Conservation (phyloP, 1,139 yeast species). For the Saccharomyces uvarum region DNA sequence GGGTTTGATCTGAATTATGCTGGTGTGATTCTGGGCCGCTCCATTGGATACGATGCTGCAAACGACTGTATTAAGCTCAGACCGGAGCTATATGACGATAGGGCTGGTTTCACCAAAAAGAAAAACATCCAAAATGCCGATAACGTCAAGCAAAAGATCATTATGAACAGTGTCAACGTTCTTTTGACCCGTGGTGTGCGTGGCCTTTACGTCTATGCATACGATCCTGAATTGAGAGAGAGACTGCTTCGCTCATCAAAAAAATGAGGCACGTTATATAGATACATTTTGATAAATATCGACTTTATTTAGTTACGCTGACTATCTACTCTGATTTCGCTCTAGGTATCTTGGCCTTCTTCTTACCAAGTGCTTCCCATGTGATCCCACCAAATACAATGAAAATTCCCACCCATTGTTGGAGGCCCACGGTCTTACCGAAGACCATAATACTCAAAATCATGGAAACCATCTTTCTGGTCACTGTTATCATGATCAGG, state of each 20-base stretch:
- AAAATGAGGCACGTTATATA: background rate
- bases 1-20: slow-evolving; percentile 40
- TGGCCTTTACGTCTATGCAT: slow-evolving; percentile 36
- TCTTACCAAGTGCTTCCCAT: slow-evolving; percentile 53
- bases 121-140: slow-evolving; percentile 33
- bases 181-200: slow-evolving; percentile 37
- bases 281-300: background rate
- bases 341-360: slow-evolving; percentile 2
- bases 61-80: slow-evolving; percentile 31
- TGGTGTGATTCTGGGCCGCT: slow-evolving; percentile 38
- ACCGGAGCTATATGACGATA: slow-evolving; percentile 36
- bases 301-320: background rate
- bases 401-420: slow-evolving; percentile 73
- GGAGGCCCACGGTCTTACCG: slow-evolving; percentile 56
- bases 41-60: slow-evolving; percentile 33
- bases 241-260: slow-evolving; percentile 20
- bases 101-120: slow-evolving; percentile 37
- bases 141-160: slow-evolving; percentile 33
- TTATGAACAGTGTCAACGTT: slow-evolving; percentile 38
- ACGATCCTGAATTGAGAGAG: slow-evolving; percentile 34
- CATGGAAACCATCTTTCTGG: slow-evolving; percentile 95
- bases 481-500: slow-evolving; percentile 86
- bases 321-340: background rate
- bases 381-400: slow-evolving; percentile 80
- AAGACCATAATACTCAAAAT: slow-evolving; percentile 76